phyloP scores from a whole-genome alignment of 495 filamentous ascomycete species.

The Tetracladium marchalianum region DNA sequence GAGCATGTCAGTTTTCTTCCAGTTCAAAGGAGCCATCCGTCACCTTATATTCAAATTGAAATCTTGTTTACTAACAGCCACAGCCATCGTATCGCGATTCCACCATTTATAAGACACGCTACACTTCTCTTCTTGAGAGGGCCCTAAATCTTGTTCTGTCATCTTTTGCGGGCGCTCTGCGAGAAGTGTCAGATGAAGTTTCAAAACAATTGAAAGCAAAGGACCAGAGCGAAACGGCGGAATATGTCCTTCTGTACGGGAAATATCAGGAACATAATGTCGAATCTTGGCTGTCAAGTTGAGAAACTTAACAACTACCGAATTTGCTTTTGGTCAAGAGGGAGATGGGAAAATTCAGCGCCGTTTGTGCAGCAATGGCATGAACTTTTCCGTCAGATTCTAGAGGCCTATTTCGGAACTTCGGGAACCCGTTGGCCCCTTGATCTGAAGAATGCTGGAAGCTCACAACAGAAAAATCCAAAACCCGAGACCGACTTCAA shows the following conservation, averaged over 20 bases:
- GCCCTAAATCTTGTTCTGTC: constrained; percentile 44
- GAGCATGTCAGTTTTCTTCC: constrained; percentile 50
- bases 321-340: constrained; percentile 51
- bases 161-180: constrained; percentile 29
- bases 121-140: constrained; percentile 65
- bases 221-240: constrained; percentile 65
- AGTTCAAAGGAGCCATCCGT: not conserved
- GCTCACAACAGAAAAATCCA: constrained; percentile 41
- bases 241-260: constrained; percentile 67
- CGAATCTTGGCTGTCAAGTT: constrained; percentile 56
- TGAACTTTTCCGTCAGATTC: constrained; percentile 45
- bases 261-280: constrained; percentile 63
- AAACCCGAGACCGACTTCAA: constrained; percentile 43
- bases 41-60: no score
- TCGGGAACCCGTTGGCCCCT: constrained; percentile 30
- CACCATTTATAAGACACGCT: constrained; percentile 78
- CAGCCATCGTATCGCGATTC: constrained; percentile 79
- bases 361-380: constrained; percentile 57
- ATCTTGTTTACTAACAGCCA: constrained; percentile 14
- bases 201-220: constrained; percentile 59
- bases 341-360: constrained; percentile 58
- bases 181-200: constrained; percentile 61
- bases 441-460: constrained; percentile 29
- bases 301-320: constrained; percentile 53
- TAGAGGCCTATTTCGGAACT: constrained; percentile 54